phyloP scores from a whole-genome alignment of 2,329 filamentous ascomycete genomes.

The Colletotrichum siamense region DNA sequence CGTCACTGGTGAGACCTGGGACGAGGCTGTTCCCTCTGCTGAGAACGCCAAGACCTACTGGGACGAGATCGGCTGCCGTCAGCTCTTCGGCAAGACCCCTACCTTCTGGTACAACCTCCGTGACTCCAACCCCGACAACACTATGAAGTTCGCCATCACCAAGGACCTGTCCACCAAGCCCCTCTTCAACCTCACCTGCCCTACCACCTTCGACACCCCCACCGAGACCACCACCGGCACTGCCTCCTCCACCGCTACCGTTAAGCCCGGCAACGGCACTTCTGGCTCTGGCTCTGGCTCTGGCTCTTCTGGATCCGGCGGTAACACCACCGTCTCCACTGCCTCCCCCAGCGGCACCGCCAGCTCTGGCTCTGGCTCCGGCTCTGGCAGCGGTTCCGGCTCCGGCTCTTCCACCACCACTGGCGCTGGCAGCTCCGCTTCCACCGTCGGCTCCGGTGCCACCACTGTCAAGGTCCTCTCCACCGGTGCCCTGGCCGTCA shows the following conservation, averaged over 20 bases:
- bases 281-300: slow-evolving; percentile 24
- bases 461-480: slow-evolving; percentile 13
- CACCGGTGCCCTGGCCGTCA: slow-evolving; percentile 22
- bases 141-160: slow-evolving; percentile 63
- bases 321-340: slow-evolving; percentile 22
- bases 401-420: slow-evolving; percentile 7
- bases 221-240: slow-evolving; percentile 27
- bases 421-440: neutral
- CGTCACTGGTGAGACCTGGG: slow-evolving; percentile 55
- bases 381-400: slow-evolving; percentile 18
- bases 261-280: slow-evolving; percentile 20
- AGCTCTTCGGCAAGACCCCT: slow-evolving; percentile 59
- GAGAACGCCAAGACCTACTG: slow-evolving; percentile 70
- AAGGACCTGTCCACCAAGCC: slow-evolving; percentile 57
- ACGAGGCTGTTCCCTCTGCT: slow-evolving; percentile 58
- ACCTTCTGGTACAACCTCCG: slow-evolving; percentile 69
- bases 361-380: slow-evolving; percentile 12
- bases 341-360: slow-evolving; percentile 19
- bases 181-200: slow-evolving; percentile 60
- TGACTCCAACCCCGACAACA: slow-evolving; percentile 65
- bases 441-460: slow-evolving; percentile 9
- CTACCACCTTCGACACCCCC: slow-evolving; percentile 43
- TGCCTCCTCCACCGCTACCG: slow-evolving; percentile 19
- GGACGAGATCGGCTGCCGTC: slow-evolving; percentile 64
- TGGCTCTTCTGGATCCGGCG: slow-evolving; percentile 20